phyloP scores from a whole-genome alignment of 2,329 filamentous ascomycete species.

The Sclerotinia nivalis region DNA sequence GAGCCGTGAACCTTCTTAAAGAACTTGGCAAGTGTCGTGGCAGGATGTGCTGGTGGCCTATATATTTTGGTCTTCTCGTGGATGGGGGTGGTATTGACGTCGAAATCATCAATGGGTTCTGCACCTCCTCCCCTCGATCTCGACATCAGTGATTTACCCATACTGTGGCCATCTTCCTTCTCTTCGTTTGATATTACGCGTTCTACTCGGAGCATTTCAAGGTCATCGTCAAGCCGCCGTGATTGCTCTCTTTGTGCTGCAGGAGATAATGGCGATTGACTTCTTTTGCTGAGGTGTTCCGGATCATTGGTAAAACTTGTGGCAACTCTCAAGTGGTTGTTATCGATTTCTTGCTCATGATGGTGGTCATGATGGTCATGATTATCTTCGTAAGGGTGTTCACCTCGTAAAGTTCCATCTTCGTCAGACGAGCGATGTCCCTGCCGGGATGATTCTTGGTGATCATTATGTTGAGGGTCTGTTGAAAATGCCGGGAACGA shows the following conservation, averaged over 20 bases:
- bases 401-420: constrained; percentile 39
- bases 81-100: constrained; percentile 59
- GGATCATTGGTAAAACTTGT: constrained; percentile 45
- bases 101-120: constrained; percentile 60
- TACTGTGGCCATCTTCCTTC: constrained; percentile 36
- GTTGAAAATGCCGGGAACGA: constrained; percentile 39
- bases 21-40: constrained; percentile 61
- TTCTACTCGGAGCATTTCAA: constrained; percentile 65
- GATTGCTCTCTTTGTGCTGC: constrained; percentile 60
- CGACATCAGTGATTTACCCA: constrained; percentile 40
- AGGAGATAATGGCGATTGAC: constrained; percentile 47
- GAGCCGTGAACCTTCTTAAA: constrained; percentile 66
- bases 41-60: constrained; percentile 62
- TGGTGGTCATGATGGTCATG: constrained; percentile 26
- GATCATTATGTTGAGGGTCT: constrained; percentile 22
- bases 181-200: constrained; percentile 49
- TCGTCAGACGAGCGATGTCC: constrained; percentile 39
- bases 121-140: constrained; percentile 51
- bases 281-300: constrained; percentile 32
- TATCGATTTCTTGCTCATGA: constrained; percentile 31
- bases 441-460: constrained; percentile 12
- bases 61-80: constrained; percentile 67
- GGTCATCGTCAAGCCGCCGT: constrained; percentile 63
- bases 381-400: constrained; percentile 19
- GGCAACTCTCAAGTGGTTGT: constrained; percentile 51